phyloP scores from a whole-genome alignment of 371 early-diverging fungal species.

The Mucor irregularis region DNA sequence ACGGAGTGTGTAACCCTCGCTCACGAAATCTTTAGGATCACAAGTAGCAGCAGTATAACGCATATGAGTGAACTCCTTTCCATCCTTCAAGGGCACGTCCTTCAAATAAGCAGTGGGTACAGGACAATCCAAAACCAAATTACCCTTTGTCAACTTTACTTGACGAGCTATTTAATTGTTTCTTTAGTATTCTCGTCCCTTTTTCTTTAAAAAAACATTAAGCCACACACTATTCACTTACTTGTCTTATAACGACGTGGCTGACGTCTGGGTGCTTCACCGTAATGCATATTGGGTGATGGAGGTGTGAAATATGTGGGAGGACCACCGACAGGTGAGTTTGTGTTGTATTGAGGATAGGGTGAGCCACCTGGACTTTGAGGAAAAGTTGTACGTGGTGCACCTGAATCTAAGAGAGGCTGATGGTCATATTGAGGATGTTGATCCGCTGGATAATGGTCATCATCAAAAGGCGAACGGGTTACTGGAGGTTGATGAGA shows the following conservation, averaged over 20 bases:
- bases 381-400: slow-evolving; percentile 3
- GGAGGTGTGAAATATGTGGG: slow-evolving; percentile 18
- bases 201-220: background rate
- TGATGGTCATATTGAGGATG: slow-evolving; percentile 23
- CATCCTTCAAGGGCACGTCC: slow-evolving; percentile 57
- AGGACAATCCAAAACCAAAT: slow-evolving; percentile 76
- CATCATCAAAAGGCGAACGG: slow-evolving; percentile 42
- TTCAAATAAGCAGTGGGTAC: slow-evolving; percentile 67
- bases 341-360: slow-evolving; percentile 15
- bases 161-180: slow-evolving; percentile 25
- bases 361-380: slow-evolving; percentile 14
- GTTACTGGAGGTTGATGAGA: slow-evolving; percentile 37
- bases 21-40: slow-evolving; percentile 79
- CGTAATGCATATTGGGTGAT: slow-evolving; percentile 46
- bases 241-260: slow-evolving; percentile 65
- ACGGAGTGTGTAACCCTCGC: slow-evolving; percentile 78
- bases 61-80: slow-evolving; percentile 75
- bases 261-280: slow-evolving; percentile 56
- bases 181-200: background rate
- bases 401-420: slow-evolving; percentile 12
- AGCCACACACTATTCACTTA: slow-evolving; percentile 12
- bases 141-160: slow-evolving; percentile 72
- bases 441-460: slow-evolving; percentile 36
- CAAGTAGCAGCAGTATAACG: slow-evolving; percentile 86
- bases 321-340: slow-evolving; percentile 3